phyloP scores from a whole-genome alignment of 2,329 filamentous ascomycete genomes.

The Neonectria ditissima region DNA sequence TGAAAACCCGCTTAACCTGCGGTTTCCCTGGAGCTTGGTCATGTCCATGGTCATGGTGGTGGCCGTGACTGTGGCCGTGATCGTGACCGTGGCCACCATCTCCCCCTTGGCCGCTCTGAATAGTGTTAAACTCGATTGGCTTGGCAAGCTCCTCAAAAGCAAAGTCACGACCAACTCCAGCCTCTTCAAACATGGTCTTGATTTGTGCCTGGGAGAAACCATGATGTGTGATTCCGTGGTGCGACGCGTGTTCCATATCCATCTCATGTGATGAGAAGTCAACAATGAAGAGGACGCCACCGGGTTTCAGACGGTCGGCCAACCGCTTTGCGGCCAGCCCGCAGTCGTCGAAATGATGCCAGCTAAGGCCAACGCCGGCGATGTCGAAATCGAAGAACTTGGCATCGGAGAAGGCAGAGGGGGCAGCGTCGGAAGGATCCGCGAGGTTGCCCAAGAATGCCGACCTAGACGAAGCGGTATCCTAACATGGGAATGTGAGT shows the following conservation, averaged over 20 bases:
- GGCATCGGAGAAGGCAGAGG: conserved; percentile 67
- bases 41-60: conserved; percentile 41
- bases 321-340: conserved; percentile 69
- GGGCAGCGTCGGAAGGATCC: conserved; percentile 56
- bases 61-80: conserved; percentile 14
- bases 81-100: conserved; percentile 4
- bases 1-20: conserved; percentile 48
- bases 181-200: conserved; percentile 70
- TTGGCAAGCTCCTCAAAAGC: conserved; percentile 65
- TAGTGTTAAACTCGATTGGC: conserved; percentile 57
- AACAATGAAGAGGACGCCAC: conserved; percentile 75
- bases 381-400: conserved; percentile 79
- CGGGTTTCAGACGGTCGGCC: conserved; percentile 70
- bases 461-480: conserved; percentile 61
- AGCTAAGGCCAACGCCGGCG: conserved; percentile 70
- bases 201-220: conserved; percentile 74
- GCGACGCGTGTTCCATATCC: conserved; percentile 36
- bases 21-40: conserved; percentile 2
- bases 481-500: conserved; percentile 25
- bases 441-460: conserved; percentile 71
- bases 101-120: conserved; percentile 38
- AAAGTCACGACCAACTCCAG: conserved; percentile 70
- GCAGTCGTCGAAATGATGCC: conserved; percentile 77
- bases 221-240: conserved; percentile 70
- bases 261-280: conserved; percentile 72